These are phyloP conservation scores for Candida krabiensis DNA, from an alignment of 805 yeast genomes.

Conservation along the genomic window DNA sequence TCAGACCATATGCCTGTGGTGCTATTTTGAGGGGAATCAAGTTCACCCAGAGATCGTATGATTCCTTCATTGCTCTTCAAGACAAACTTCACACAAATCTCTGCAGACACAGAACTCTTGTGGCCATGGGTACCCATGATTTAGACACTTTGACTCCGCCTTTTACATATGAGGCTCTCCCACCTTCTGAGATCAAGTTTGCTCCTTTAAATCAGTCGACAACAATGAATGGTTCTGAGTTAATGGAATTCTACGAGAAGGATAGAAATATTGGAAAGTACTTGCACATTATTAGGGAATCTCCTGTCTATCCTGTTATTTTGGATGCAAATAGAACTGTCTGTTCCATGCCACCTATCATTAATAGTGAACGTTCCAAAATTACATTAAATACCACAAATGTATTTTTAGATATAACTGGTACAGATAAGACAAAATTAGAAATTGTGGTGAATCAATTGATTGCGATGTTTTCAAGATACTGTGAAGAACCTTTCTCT, in stretches of 20 bases:
- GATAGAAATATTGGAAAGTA: slow-evolving; percentile 90
- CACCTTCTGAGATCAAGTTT: slow-evolving; percentile 75
- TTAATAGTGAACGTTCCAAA: slow-evolving; percentile 89
- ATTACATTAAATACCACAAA: slow-evolving; percentile 81
- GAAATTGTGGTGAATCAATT: slow-evolving; percentile 89
- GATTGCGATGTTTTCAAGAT: slow-evolving; percentile 93
- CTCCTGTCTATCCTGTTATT: slow-evolving; percentile 89
- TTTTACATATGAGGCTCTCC: slow-evolving; percentile 82
- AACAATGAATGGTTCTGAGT: slow-evolving; percentile 68
- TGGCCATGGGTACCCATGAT: slow-evolving; percentile 98
- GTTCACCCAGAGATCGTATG: slow-evolving; percentile 83
- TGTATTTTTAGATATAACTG: slow-evolving; percentile 91
- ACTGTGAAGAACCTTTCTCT: slow-evolving; percentile 77
- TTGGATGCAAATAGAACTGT: slow-evolving; percentile 74
- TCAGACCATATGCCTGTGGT: slow-evolving; percentile 93
- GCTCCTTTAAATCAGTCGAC: slow-evolving; percentile 72
- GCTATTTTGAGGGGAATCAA: slow-evolving; percentile 86
- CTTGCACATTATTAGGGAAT: slow-evolving; percentile 82
- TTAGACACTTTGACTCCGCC: slow-evolving; percentile 71
- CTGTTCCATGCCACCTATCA: slow-evolving; percentile 94
- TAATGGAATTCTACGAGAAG: slow-evolving; percentile 86
- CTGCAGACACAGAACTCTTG: slow-evolving; percentile 96
- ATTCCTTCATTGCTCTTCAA: slow-evolving; percentile 92
- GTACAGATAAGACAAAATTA: slow-evolving; percentile 91
- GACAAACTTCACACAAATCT: slow-evolving; percentile 93